Base-by-base conservation (phyloP, 495 filamentous ascomycete genomes). In the Penicillium flavigenum region DNA sequence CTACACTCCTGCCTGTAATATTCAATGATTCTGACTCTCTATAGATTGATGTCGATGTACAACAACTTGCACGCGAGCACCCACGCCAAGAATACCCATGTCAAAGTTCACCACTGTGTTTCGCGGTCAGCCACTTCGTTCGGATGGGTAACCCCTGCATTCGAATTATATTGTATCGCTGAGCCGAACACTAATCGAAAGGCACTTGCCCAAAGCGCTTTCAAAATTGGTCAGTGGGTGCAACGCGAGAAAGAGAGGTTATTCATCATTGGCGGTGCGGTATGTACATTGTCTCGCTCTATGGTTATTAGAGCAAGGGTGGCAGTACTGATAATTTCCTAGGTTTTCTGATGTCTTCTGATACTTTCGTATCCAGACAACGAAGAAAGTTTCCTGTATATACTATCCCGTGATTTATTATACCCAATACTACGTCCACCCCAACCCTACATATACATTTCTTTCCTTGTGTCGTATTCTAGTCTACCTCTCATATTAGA, bases 131-230 rank as follows among this genome's bases (percentile, higher is more conserved):
- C 86, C 22, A 88, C 88, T 24, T 87, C 88, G 2, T 82, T 98
- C 34, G 94, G 88, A 6, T 98, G 94, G 94, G 81, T 88, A 39
- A 96, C 92, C 19, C 90, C 91, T 3, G 66, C 86, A 1, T 97
- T 97, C 59, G 95, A 98, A 69, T 79, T 98, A 48, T 98, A 97
- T 76, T 93, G 89, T 67, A 86, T 98, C 8, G 91, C 92, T n/a
- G 88, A 88, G 14, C 84, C 86, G 4, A 86, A 87, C 48, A 82
- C 88, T 46, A 87, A 85, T 59, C 80, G 92, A n/a, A 83, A 86
- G 46, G 85, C 86, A 14, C 79, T 98, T 52, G 89, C 90, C 19
- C 88, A 92, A 71, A 89, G 88, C 19, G 95, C 92, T 12, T 94
- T 90, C 59, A 86, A 88, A 68, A 82, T 98, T 38, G 84, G 91